Evolutionary conservation across 208 protist genomes (phyloP), one percentile per base, ranked within the genome.

Genomic region (Trypanosoma vivax): DNA sequence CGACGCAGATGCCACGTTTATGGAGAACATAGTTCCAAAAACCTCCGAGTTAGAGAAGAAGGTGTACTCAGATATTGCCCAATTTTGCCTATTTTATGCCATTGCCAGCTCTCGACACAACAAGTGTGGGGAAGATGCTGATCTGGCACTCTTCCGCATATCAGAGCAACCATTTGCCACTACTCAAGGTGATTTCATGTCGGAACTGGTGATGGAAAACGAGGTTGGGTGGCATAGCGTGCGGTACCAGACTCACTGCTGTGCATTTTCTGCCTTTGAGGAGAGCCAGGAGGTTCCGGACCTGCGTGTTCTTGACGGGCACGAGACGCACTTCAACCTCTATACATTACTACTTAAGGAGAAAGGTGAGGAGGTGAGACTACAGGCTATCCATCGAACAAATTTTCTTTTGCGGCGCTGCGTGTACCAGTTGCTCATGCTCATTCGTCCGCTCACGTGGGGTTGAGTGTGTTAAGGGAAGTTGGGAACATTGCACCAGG

Each of bases 141-240:
- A 91, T 47, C 83, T 94, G 76, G 82, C 84, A 13, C 77, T 96
- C 1, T 96, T 96, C 42, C 85, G 90, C n/a, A 60, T 93, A 10
- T 90, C 86, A 19, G 76, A 73, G 60, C 50, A 49, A 13, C 61
- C 34, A 19, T 70, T 76, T 40, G 52, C 50, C 0, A 79, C 79
- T 18, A 43, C 64, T 27, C 80, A 88, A 34, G 68, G 75, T 13
- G 35, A n/a, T n/a, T n/a, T n/a, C n/a, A n/a, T n/a, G 19, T 46
- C 51, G 38, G 50, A 50, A 16, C 37, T 64, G 3, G 48, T 3
- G 19, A 51, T 40, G 53, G 62, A 52, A 40, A 40, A 25, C 14
- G 54, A 65, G 19, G 76, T 70, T 24, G 33, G 63, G 47, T 92
- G 80, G 74, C 51, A 80, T 53, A 76, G 71, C 19, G 50, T 95